These are phyloP conservation scores for Picocystis sp. DNA, from an alignment of 163 green algal genomes.

Conservation along the genomic window DNA sequence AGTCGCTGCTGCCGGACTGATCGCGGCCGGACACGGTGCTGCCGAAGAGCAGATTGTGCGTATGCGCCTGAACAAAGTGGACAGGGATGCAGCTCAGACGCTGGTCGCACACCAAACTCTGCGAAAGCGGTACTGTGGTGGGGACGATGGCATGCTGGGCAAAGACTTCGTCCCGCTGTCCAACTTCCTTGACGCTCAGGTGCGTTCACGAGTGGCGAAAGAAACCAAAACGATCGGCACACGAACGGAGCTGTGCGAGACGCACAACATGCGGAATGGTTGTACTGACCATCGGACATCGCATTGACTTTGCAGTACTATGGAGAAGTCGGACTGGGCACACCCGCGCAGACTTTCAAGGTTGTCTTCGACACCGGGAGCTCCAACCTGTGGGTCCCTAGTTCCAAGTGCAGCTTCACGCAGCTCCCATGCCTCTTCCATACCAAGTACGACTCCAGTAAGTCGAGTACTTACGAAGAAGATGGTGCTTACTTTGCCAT, in stretches of 20 bases:
- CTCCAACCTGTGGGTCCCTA: slow-evolving; percentile 86
- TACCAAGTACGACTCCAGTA: slow-evolving; percentile 57
- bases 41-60: too few species aligned
- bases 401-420: slow-evolving; percentile 52
- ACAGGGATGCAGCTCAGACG: too few species aligned
- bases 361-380: slow-evolving; percentile 92
- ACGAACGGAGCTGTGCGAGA: too few species aligned
- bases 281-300: not conserved
- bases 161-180: slow-evolving; percentile 34
- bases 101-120: too few species aligned
- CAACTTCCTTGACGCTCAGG: slow-evolving; percentile 80
- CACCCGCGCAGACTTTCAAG: slow-evolving; percentile 66
- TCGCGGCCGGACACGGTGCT: too few species aligned
- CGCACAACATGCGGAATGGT: too few species aligned
- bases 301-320: slow-evolving; percentile 70
- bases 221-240: too few species aligned
- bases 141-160: too few species aligned
- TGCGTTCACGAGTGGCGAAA: slow-evolving; percentile 5
- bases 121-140: too few species aligned
- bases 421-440: slow-evolving; percentile 87
- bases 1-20: too few species aligned
- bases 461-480: slow-evolving; percentile 50
- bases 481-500: slow-evolving; percentile 84
- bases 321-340: slow-evolving; percentile 72
- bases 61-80: too few species aligned